Base-by-base conservation (phyloP, 768 basidiomycete species). In the Nidularia pulvinata region DNA sequence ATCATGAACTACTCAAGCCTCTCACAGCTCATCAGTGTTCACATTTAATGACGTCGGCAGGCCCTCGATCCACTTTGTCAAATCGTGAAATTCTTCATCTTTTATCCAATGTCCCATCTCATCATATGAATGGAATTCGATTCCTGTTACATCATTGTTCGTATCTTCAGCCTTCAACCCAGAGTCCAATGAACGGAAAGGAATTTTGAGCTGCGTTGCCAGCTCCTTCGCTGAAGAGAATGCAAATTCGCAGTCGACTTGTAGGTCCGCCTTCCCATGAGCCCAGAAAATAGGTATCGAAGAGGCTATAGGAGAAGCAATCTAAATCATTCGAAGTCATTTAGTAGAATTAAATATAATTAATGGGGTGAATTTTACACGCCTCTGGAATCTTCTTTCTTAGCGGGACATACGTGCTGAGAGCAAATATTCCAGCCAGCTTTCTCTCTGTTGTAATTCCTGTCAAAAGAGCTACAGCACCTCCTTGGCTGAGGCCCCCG, bases 401-500 rank as follows among this genome's bases (percentile, higher is more conserved):
- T 14, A 91, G 62, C 4, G 83, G 82, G 22, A 89, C 60, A 75
- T 85, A 91, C 4, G 82, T 82, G 48, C 86, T 87, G 54, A 91
- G 68, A 4, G 77, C 72, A 39, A 77, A 76, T 16, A 86, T 61
- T 1, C 89, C 89, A 0, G 72, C 88, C 7, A 89, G 70, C 52
- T 76, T 79, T 49, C 80, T 71, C 34, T 60, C 55, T 1, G 65
- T 74, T 1, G 78, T 84, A 46, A 90, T 62, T 5, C 78, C 85
- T 2, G 79, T 79, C 50, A 89, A 67, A 7, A 86, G 67, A 3
- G 81, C 74, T 52, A 89, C 74, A 3, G 83, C 81, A 39, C 79
- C 85, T 16, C 88, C 89, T 64, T 91, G 89, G 49, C 81, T 84
- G 63, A 91, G 82, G 0, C 91, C 91, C 5, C 87, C 90, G n/a